Evolutionary conservation across 2,329 filamentous ascomycete genomes (phyloP), one percentile per base, ranked within the genome.

Genomic region (Niveomyces coronatus): DNA sequence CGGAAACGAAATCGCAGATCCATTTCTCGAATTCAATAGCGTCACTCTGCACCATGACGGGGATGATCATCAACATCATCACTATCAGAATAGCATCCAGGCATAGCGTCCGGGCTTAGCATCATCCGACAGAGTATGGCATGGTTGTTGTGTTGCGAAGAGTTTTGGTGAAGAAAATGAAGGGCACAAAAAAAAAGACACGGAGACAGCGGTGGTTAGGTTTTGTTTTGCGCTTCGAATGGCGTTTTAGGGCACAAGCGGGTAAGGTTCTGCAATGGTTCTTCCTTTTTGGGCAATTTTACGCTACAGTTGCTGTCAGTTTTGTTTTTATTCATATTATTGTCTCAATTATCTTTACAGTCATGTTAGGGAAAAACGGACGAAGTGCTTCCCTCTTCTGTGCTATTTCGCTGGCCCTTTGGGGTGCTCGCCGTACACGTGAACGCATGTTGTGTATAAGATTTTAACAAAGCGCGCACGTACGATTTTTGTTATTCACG

Each of bases 11-110:
- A 57, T 81, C 26, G 70, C 76, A 4, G 91, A 98, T 70, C 91
- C 91, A 2, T 98, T 98, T 56, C 85, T 95, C 61, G 91, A 96
- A 60, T 98, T 98, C 63, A 98, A 96, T 68, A 94, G 86, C 56
- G 88, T 98, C 29, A 98, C 91, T 35, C 68, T 98, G 44, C 89
- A 96, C 60, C 91, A 98, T 55, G 91, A 96, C 40, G 91, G 87
- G 13, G 89, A 95, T 49, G 84, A 87, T 35, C 67, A 78, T 40
- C 16, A 32, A 13, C 47, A 47, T 31, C 55, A 63, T 37, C 53
- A 53, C 18, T 44, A 45, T 31, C 41, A 47, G 33, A 39, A 47
- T 26, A 43, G 48, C 34, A 39, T 42, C 11, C 39, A 43, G 23
- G 41, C 46, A 32, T 49, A 44, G 38, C 30, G 32, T 14, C n/a